Evolutionary conservation across 371 early-diverging fungal species (phyloP), one percentile per base, ranked within the genome.

Genomic region (Syncephalis plumigaleata): DNA sequence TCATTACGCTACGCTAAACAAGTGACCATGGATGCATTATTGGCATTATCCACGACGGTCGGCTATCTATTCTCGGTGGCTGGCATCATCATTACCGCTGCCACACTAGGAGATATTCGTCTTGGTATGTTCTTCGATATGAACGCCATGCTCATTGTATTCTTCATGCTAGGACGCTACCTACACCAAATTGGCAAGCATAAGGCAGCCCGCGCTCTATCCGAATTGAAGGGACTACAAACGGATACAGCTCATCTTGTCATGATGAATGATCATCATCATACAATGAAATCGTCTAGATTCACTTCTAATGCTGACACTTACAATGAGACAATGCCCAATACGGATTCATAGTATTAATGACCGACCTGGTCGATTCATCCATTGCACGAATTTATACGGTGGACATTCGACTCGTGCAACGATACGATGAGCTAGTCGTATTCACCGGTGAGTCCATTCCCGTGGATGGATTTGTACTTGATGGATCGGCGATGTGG

Each of bases 21-120:
- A 2, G 75, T 77, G 40, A 77, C 75, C 45, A 81, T 81, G 81
- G 79, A 81, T 49, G 73, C 74, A 0, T 44, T 81, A 16, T 71
- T 81, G 2, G 67, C 75, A 0, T 61, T 81, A 50, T 78, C 78
- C n/a, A 77, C 76, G 0, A 65, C 70, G n/a, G 74, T 72, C 2
- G 75, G 76, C 13, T 81, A 77, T 55, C 36, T 65, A 38, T 68
- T 75, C 9, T 71, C 72, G 2, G 60, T 74, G 0, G 73, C 62
- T 2, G 64, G 67, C 17, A 68, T 77, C 13, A 60, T 73, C 27
- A 71, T 78, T 64, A 68, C 45, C 45, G 53, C 53, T 21, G 48
- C 38, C 22, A 36, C 39, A 21, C 50, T 43, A 46, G 38, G 16
- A 9, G 46, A 56, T 21, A 25, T 38, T 20, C 36, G 54, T 0